Percentiles rank a stretch among this genome's conserved stretches.
phyloP scores from a whole-genome alignment of 768 basidiomycete genomes.

The Russula abietina region DNA sequence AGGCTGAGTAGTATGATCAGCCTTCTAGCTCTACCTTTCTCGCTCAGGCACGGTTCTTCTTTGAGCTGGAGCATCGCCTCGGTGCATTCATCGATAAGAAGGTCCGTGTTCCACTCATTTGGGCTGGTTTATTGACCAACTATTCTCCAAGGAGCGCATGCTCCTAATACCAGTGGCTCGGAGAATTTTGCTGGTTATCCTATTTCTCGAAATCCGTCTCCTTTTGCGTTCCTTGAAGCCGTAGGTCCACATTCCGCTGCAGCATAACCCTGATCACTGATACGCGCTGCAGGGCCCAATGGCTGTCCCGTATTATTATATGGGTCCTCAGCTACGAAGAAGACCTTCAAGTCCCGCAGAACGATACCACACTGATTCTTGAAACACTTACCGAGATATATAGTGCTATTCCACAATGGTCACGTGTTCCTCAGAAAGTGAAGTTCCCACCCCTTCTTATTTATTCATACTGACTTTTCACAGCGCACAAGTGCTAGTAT shows the following conservation, averaged over 20 bases:
- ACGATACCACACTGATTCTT: not conserved
- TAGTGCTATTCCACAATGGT: conserved; percentile 8
- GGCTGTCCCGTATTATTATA: conserved; percentile 39
- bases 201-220: conserved; percentile 61
- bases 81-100: conserved; percentile 17
- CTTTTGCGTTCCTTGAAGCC: conserved; percentile 56
- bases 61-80: conserved; percentile 21
- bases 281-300: conserved; percentile 36
- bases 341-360: not conserved
- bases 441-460: not conserved
- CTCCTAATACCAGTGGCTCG: conserved; percentile 49
- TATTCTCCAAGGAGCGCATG: conserved; percentile 46
- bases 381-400: conserved; percentile 9
- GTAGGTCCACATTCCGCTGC: conserved; percentile 34
- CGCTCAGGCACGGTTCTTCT: conserved; percentile 21
- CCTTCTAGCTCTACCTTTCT: conserved; percentile 11
- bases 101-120: not conserved
- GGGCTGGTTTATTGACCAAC: not conserved
- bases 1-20: too few relatives aligned
- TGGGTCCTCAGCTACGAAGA: conserved; percentile 39
- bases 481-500: conserved; percentile 13
- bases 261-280: not conserved
- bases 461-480: not conserved
- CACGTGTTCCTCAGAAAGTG: conserved; percentile 19
- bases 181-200: conserved; percentile 50